Evolutionary conservation across 2,329 filamentous ascomycete genomes (phyloP), one percentile per base, ranked within the genome.

Genomic region (Elsinoe australis): DNA sequence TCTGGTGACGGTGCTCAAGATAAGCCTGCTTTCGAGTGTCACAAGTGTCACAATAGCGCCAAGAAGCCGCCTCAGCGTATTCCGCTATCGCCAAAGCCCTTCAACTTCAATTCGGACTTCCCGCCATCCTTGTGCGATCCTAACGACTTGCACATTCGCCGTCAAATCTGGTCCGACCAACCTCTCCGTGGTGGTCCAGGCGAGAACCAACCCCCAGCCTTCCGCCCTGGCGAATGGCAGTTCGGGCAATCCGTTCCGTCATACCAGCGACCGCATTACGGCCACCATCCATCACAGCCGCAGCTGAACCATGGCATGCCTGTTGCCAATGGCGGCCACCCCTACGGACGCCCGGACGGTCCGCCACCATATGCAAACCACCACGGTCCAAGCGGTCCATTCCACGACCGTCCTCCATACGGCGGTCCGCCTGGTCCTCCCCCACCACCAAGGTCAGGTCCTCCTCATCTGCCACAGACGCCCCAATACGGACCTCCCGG

Each of bases 1-100:
- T 17, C 35, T n/a, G 21, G 38, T 33, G 19, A 35, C 7, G 18
- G 34, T 39, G 29, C 31, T 17, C 46, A 24, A 41, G 41, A 46
- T n/a, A 42, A 31, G 28, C 33, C 12, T 19, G 39, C 22, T 10
- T 36, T 41, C 24, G 49, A 51, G 26, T 41, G 49, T 33, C 42
- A 47, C 49, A 38, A 47, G 35, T 51, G 49, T 17, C 42, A 48
- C 15, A 17, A 38, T n/a, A 35, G 33, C 15, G 34, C 45, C 5
- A 36, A 31, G n/a, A 48, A 38, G 34, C 45, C 45, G 10, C 32
- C 45, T 3, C 32, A 48, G 22, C 45, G 45, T 12, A 48, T 48
- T 39, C 45, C 45, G 2, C 17, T 48, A 8, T 48, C 45, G 6
- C 45, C 45, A 8, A 48, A 48, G 34, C 33, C 33, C 3, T 17